Percentiles rank a stretch among this genome's conserved stretches.
Evolutionary conservation across 2,329 filamentous ascomycete genomes (phyloP).

Genomic region (Penicillium sp.): DNA sequence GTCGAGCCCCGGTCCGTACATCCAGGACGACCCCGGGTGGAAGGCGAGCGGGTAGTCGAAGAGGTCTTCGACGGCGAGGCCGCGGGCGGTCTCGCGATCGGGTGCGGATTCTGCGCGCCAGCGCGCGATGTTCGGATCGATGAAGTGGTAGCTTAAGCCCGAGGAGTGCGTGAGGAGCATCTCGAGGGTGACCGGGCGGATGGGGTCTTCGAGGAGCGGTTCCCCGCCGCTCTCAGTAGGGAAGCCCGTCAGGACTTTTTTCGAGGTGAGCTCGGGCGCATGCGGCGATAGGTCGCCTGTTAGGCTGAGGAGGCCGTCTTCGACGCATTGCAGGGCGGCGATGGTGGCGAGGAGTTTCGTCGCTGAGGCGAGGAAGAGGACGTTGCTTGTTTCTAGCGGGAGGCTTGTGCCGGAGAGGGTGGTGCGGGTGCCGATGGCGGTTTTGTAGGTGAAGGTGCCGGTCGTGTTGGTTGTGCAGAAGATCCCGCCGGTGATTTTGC

Average conservation of each 20-base stretch:
- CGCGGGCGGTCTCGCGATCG: slow-evolving; percentile 12
- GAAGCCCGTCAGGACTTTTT: neutral
- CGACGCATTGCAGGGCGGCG: slow-evolving; percentile 3
- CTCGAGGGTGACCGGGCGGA: slow-evolving; percentile 53
- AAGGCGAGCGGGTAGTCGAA: slow-evolving; percentile 54
- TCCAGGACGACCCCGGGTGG: slow-evolving; percentile 59
- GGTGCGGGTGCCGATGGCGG: neutral
- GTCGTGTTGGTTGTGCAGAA: neutral
- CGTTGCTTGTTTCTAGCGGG: neutral
- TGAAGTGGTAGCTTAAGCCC: slow-evolving; percentile 54
- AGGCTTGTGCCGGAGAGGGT: neutral
- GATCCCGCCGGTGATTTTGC: neutral
- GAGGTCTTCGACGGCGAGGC: slow-evolving; percentile 47
- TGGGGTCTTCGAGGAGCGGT: slow-evolving; percentile 40
- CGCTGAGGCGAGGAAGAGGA: neutral
- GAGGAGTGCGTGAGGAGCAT: slow-evolving; percentile 60
- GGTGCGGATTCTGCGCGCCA: slow-evolving; percentile 42
- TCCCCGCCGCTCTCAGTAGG: neutral
- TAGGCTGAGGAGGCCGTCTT: neutral
- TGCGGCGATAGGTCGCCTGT: neutral
- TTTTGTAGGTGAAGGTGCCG: neutral
- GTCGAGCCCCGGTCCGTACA: slow-evolving; percentile 57
- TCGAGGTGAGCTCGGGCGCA: neutral
- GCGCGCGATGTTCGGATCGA: slow-evolving; percentile 41
- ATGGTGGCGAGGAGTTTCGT: neutral